Percentiles rank a stretch among this genome's conserved stretches.
phyloP scores from a whole-genome alignment of 73 alveolate genomes.

The Paramecium bursaria region DNA sequence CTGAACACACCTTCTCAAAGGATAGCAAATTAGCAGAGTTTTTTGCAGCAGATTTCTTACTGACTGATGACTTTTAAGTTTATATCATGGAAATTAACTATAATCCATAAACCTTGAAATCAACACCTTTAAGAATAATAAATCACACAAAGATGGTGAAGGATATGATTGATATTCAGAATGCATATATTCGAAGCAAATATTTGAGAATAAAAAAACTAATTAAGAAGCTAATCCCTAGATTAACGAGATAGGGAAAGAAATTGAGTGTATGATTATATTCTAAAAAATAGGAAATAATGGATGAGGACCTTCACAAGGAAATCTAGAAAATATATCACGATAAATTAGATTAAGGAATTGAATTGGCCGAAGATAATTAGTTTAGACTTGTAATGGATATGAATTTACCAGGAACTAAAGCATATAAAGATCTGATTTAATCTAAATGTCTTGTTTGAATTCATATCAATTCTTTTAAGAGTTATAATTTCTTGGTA shows the following conservation, averaged over 20 bases:
- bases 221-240: not conserved
- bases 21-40: constrained; percentile 58
- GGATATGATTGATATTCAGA: constrained; percentile 55
- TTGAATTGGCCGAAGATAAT: not conserved
- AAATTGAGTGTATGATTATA: not conserved
- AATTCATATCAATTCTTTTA: too few relatives aligned
- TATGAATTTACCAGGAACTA: constrained; percentile 11
- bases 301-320: not conserved
- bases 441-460: not conserved
- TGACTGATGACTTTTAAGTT: constrained; percentile 38
- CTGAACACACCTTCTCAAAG: not conserved
- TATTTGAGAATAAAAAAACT: constrained; percentile 46
- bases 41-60: constrained; percentile 63
- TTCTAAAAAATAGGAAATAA: too few relatives aligned
- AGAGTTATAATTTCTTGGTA: not conserved
- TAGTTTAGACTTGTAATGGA: constrained; percentile 17
- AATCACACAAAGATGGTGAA: constrained; percentile 26
- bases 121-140: constrained; percentile 21
- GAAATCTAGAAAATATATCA: constrained; percentile 12
- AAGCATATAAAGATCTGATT: constrained; percentile 3
- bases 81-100: constrained; percentile 55
- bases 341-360: constrained; percentile 32
- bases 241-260: not conserved
- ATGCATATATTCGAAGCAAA: constrained; percentile 54
- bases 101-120: constrained; percentile 62